Base-by-base conservation (phyloP, 768 basidiomycete genomes). In the Phlebiopsis flavidoalba region DNA sequence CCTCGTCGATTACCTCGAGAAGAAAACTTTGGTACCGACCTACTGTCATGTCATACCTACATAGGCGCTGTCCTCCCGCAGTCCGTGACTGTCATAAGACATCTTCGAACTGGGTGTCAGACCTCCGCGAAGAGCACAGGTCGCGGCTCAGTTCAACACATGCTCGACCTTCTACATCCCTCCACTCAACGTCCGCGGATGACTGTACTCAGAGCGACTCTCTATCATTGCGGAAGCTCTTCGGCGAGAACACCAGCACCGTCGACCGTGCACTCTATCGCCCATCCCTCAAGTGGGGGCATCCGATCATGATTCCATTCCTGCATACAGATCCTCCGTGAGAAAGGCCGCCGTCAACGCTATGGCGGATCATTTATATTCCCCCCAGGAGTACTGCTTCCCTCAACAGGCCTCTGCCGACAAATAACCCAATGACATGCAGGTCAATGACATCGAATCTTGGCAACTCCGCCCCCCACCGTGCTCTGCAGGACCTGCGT, bases 1-100 rank as follows among this genome's bases (percentile, higher is more conserved):
- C 24, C 48, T 49, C 12, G 48, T 49, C 48, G 48, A 49, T n/a
- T 19, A 19, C 12, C 48, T 49, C 14, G 48, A 49, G 48, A 49
- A 49, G 48, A 19, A n/a, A n/a, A 49, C 48, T 49, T 49, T 26
- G 48, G 48, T 19, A 12, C 48, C 11, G 48, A 49, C 48, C 48
- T n/a, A 49, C 24, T 11, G 48, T 49, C 48, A n/a, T 49, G n/a
- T 12, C 48, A 49, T n/a, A n/a, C n/a, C 19, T 49, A 49, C 48
- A 49, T 49, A 19, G 48, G 48, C 2, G 48, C 48, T 11, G 48
- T 49, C 3, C 48, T 49, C 19, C 48, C 48, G 5, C 48, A 49
- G 11, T 49, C 48, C 48, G n/a, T n/a, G 11, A 49, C 48, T 19
- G 17, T 49, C 19, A 15, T n/a, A 19, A 11, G 48, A 49, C 48